A percentile compares a stretch with the other conserved stretches of the same genome.
phyloP scores from a whole-genome alignment of 148 eudicot genomes.

The Silene uniflora region DNA sequence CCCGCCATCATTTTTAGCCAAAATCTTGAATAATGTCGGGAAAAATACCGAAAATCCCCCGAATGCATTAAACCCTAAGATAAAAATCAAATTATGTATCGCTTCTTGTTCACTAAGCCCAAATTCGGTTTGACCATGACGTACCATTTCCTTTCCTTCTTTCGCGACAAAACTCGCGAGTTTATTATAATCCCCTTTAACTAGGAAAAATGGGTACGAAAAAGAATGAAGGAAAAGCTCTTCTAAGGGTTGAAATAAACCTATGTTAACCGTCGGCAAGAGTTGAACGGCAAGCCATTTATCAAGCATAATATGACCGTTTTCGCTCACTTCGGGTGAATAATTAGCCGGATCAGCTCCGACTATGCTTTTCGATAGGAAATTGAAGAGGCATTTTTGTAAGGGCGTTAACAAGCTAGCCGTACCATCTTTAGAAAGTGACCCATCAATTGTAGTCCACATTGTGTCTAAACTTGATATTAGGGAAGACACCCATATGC shows the following conservation, averaged over 20 bases:
- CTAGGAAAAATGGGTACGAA: slow-evolving; percentile 60
- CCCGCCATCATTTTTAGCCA: slow-evolving; percentile 39
- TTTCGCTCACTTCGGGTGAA: slow-evolving; percentile 45
- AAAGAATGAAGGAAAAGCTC: slow-evolving; percentile 83
- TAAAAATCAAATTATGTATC: slow-evolving; percentile 66
- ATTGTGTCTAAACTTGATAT: slow-evolving; percentile 56
- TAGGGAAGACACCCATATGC: slow-evolving; percentile 58
- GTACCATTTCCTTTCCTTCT: slow-evolving; percentile 47
- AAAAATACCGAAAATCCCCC: slow-evolving; percentile 69
- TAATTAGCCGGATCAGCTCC: slow-evolving; percentile 54
- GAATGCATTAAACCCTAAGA: slow-evolving; percentile 74
- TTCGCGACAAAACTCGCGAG: slow-evolving; percentile 44
- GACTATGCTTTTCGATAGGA: slow-evolving; percentile 45
- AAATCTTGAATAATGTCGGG: slow-evolving; percentile 27
- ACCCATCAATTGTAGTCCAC: slow-evolving; percentile 62
- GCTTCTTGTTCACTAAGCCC: slow-evolving; percentile 48
- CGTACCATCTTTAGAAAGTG: slow-evolving; percentile 35
- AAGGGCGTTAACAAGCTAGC: slow-evolving; percentile 40
- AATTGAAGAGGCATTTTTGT: slow-evolving; percentile 61
- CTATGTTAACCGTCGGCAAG: slow-evolving; percentile 51
- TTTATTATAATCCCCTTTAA: slow-evolving; percentile 63
- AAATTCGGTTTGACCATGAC: slow-evolving; percentile 49
- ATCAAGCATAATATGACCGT: slow-evolving; percentile 50
- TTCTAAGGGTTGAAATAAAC: slow-evolving; percentile 57
- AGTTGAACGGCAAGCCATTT: slow-evolving; percentile 78